phyloP scores from a whole-genome alignment of 169 alveolate genomes.

The Eimeria acervulina region DNA sequence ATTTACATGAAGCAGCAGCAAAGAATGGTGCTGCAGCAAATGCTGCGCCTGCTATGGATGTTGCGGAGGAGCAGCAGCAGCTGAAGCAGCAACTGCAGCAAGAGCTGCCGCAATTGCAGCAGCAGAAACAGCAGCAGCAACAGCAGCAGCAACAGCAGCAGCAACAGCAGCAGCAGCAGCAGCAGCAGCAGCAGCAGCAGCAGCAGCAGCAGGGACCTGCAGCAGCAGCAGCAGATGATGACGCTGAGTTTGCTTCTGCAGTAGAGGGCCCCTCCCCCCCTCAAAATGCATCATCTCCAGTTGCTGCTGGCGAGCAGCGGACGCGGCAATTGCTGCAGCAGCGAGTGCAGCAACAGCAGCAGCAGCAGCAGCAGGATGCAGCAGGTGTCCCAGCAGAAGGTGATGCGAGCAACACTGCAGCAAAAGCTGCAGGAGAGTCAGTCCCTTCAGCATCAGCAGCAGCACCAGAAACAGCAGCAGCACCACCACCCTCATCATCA shows the following conservation, averaged over 20 bases:
- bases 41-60: too few species aligned
- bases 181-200: conserved; percentile 3
- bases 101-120: not conserved
- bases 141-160: not conserved
- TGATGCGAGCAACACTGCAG: too few species aligned
- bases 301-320: conserved; percentile 35
- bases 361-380: not conserved
- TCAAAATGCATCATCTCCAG: not conserved
- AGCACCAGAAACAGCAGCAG: not conserved
- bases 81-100: not conserved
- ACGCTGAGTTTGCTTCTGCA: not conserved
- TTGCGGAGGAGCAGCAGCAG: too few species aligned
- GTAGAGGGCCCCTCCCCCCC: conserved; percentile 40
- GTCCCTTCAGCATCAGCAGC: not conserved
- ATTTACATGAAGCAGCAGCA: not conserved
- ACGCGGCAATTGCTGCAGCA: not conserved
- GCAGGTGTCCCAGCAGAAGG: not conserved
- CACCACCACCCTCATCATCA: not conserved
- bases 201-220: not conserved
- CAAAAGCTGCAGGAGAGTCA: not conserved
- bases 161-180: not conserved
- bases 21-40: not conserved
- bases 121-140: not conserved
- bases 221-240: too few species aligned
- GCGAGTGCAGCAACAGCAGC: too few species aligned